These are phyloP conservation scores for Pseudonitzschia multistriata DNA, from an alignment of 108 stramenopile species.

Conservation along the genomic window DNA sequence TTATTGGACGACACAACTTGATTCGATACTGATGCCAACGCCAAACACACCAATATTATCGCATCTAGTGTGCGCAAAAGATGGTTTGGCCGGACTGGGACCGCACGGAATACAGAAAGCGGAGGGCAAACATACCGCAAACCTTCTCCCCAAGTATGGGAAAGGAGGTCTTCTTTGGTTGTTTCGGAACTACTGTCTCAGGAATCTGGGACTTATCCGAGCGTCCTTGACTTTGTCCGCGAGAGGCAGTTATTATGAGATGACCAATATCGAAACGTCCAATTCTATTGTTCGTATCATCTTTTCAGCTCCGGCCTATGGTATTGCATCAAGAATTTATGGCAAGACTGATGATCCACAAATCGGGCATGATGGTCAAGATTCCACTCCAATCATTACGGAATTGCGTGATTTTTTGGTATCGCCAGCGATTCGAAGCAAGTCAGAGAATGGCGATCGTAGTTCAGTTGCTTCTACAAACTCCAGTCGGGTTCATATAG, in stretches of 20 bases:
- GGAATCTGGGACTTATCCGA: conserved; percentile 33
- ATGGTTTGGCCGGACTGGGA: conserved; percentile 46
- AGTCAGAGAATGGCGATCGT: not conserved
- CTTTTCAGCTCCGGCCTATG: conserved; percentile 16
- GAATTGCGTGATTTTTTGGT: not conserved
- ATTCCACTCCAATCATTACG: not conserved
- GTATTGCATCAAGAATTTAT: not conserved
- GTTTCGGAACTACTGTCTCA: conserved; percentile 49
- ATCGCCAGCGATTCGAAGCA: not conserved
- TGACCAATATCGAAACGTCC: not conserved
- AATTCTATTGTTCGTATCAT: conserved; percentile 2
- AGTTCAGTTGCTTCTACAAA: not conserved
- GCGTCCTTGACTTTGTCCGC: not conserved
- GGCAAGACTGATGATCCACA: not conserved
- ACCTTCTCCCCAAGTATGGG: conserved; percentile 41
- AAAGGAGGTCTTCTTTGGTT: conserved; percentile 42
- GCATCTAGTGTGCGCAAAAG: conserved; percentile 41
- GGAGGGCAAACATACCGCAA: conserved; percentile 44
- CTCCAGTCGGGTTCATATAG: conserved; percentile 6
- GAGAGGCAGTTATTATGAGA: not conserved
- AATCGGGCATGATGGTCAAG: too few relatives aligned
- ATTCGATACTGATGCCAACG: not conserved
- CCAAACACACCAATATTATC: not conserved
- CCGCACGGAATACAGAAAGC: conserved; percentile 43
- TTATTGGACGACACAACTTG: not conserved